A percentile compares a stretch with the other conserved stretches of the same genome.
phyloP scores from a whole-genome alignment of 2,329 filamentous ascomycete genomes.

The Amphichorda felina region DNA sequence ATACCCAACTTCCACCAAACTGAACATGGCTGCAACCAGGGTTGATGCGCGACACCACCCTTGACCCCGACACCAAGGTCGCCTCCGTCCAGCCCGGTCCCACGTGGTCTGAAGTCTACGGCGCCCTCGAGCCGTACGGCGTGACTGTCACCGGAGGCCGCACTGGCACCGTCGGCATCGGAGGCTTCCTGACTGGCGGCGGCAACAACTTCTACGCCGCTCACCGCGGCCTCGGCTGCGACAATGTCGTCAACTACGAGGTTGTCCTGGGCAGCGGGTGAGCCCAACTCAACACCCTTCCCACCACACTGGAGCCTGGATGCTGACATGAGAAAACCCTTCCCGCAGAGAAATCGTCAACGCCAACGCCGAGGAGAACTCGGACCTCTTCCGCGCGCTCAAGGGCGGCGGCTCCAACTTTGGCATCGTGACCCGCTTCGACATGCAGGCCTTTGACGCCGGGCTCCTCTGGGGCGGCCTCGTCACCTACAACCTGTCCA shows the following conservation, averaged over 20 bases:
- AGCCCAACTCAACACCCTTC: not conserved
- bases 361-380: constrained; percentile 21
- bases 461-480: constrained; percentile 5
- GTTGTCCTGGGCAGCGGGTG: constrained; percentile 29
- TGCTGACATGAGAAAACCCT: constrained; percentile 3
- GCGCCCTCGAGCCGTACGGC: constrained; percentile 14
- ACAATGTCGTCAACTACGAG: constrained; percentile 28
- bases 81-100: constrained; percentile 24
- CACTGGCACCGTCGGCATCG: constrained; percentile 18
- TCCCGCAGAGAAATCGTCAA: constrained; percentile 23
- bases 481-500: constrained; percentile 1
- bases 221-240: constrained; percentile 16
- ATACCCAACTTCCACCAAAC: too few species aligned
- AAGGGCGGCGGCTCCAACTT: constrained; percentile 35
- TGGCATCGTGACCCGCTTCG: constrained; percentile 21
- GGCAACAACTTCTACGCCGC: constrained; percentile 9
- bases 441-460: constrained; percentile 4
- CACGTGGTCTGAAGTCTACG: constrained; percentile 23
- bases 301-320: not conserved
- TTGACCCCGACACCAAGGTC: constrained; percentile 13
- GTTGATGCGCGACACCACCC: constrained; percentile 17
- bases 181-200: constrained; percentile 15
- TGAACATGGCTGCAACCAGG: too few species aligned
- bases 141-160: constrained; percentile 31
- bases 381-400: constrained; percentile 30